A percentile compares a stretch with the other conserved stretches of the same genome.
These are phyloP conservation scores for Ganoderma sinense DNA, from an alignment of 1,284 basidiomycete species.

Conservation along the genomic window DNA sequence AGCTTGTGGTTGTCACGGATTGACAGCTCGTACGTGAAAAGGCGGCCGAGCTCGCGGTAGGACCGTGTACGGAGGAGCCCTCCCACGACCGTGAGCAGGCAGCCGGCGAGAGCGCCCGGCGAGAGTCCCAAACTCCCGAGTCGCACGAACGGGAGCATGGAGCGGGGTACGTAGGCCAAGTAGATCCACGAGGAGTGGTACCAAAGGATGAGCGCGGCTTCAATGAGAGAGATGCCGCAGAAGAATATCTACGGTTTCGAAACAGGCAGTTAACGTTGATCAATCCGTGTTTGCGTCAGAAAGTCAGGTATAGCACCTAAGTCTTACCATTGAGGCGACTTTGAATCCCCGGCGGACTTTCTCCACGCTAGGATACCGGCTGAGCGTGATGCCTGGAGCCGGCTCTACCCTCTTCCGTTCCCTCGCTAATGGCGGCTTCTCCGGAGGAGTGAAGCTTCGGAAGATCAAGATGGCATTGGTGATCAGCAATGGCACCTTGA, in stretches of 20 bases:
- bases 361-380: no score
- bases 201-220: constrained; percentile 2
- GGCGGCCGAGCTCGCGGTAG: not conserved
- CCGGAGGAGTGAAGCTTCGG: no score
- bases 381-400: no score
- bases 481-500: no score
- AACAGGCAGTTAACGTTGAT: no score
- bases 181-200: constrained; percentile 4
- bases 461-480: no score
- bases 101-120: not conserved
- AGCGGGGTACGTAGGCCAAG: not conserved
- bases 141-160: not conserved
- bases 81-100: not conserved
- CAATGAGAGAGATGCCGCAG: constrained; percentile 1
- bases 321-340: no score
- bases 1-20: not conserved
- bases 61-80: not conserved
- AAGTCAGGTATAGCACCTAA: no score
- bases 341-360: no score
- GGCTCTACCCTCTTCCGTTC: no score
- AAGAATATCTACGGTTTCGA: not conserved
- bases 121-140: not conserved
- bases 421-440: no score
- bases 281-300: no score
- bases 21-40: not conserved